These are phyloP conservation scores for Mucor piriformis DNA, from an alignment of 371 early-diverging fungal species.

Conservation along the genomic window DNA sequence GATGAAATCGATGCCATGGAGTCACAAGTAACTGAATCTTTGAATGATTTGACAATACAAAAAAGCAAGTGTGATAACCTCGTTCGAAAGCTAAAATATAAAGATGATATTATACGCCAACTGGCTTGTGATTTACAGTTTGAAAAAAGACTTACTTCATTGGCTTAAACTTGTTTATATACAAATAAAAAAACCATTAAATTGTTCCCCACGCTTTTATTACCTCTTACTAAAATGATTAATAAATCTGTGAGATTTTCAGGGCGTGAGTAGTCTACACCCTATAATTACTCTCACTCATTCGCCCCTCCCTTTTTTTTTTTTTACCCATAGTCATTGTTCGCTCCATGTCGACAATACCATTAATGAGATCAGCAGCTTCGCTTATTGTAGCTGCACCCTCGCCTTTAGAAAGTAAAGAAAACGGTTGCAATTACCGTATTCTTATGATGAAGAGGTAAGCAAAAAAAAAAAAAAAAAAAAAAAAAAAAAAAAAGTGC, in stretches of 20 bases:
- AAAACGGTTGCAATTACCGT: constrained; percentile 51
- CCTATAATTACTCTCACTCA: not conserved
- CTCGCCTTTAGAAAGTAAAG: constrained; percentile 25
- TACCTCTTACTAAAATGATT: not conserved
- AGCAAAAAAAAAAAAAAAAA: not conserved
- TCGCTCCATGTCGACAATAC: constrained; percentile 21
- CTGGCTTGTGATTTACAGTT: constrained; percentile 17
- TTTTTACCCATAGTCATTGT: not conserved
- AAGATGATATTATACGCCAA: constrained; percentile 22
- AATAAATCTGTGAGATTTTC: not conserved
- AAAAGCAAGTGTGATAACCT: constrained; percentile 10
- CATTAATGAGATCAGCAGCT: constrained; percentile 23
- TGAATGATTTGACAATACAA: not conserved
- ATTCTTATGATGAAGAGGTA: constrained; percentile 65
- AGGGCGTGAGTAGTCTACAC: not conserved
- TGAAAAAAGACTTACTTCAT: not conserved
- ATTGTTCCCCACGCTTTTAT: not conserved
- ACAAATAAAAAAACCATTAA: too few relatives aligned
- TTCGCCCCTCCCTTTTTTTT: not conserved
- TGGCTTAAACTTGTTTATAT: not conserved
- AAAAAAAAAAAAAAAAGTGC: not conserved
- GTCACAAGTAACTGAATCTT: constrained; percentile 7
- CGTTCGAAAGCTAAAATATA: constrained; percentile 5
- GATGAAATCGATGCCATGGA: constrained; percentile 37
- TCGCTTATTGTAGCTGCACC: constrained; percentile 57